Conservation (phyloP, 306 rosid species). For the Dryas octopetala region DNA sequence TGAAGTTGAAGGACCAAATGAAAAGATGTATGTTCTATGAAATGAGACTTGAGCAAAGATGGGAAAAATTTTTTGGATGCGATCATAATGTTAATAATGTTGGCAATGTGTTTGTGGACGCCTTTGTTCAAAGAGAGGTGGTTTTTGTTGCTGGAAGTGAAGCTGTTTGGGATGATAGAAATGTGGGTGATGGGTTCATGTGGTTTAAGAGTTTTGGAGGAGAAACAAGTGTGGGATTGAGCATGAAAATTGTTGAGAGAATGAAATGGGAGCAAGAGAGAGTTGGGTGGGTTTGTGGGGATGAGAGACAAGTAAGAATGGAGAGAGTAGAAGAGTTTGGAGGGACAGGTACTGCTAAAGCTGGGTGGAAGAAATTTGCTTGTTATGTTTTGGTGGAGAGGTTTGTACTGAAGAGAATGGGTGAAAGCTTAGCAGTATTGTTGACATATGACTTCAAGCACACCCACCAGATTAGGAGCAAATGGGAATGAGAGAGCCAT, state of each 20-base stretch:
- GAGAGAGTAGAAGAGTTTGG: constrained; percentile 47
- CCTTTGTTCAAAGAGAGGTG: constrained; percentile 40
- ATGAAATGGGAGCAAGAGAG: constrained; percentile 51
- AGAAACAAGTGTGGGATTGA: constrained; percentile 50
- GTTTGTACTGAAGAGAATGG: constrained; percentile 44
- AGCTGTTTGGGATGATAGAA: constrained; percentile 30
- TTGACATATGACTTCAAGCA: constrained; percentile 49
- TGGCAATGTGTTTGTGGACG: constrained; percentile 45
- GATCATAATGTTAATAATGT: constrained; percentile 23
- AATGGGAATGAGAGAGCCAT: constrained; percentile 40
- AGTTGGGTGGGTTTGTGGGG: constrained; percentile 39
- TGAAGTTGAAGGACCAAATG: constrained; percentile 47
- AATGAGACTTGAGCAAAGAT: constrained; percentile 64
- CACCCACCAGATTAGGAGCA: constrained; percentile 40
- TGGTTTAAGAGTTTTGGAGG: constrained; percentile 48
- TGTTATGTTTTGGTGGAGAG: constrained; percentile 53
- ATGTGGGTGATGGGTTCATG: constrained; percentile 23
- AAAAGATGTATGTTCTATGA: constrained; percentile 51
- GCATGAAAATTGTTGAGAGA: constrained; percentile 49
- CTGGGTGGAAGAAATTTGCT: constrained; percentile 37
- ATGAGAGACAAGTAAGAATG: constrained; percentile 31
- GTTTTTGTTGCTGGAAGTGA: constrained; percentile 36
- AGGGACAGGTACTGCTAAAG: constrained; percentile 21
- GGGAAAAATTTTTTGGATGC: constrained; percentile 47
- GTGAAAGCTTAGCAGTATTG: constrained; percentile 35